Percentiles rank a stretch among this genome's conserved stretches.
Conservation (phyloP, 129 eudicot species). For the Centrapalus pauciflorus region DNA sequence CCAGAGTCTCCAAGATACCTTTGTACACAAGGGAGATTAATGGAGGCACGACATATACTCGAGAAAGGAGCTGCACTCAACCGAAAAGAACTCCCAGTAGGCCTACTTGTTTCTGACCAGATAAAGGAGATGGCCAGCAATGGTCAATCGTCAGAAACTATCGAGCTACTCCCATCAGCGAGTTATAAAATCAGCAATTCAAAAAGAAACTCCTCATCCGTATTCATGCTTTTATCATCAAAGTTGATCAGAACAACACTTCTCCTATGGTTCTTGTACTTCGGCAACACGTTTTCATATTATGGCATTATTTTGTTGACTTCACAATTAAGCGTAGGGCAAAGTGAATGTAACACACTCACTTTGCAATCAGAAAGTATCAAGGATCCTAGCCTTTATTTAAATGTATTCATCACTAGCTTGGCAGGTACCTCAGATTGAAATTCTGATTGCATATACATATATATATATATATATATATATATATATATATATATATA, state of each 20-base stretch:
- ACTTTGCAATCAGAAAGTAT: conserved; percentile 3
- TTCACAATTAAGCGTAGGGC: conserved; percentile 40
- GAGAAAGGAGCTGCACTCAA: conserved; percentile 39
- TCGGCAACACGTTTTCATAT: conserved; percentile 47
- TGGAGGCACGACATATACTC: conserved; percentile 35
- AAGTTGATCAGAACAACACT: conserved; percentile 36
- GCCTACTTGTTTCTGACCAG: conserved; percentile 31
- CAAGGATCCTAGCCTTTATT: conserved; percentile 32
- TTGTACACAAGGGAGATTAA: conserved; percentile 26
- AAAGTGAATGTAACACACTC: too few species aligned
- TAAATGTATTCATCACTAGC: conserved; percentile 42
- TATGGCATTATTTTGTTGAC: conserved; percentile 53
- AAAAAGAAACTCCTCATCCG: conserved; percentile 16
- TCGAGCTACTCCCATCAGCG: too few species aligned
- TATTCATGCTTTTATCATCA: conserved; percentile 32
- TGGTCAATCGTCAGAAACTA: conserved; percentile 24
- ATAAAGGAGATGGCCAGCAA: background rate
- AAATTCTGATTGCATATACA: too few species aligned
- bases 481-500: too few species aligned
- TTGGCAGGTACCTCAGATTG: conserved; percentile 51
- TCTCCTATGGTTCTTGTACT: conserved; percentile 38
- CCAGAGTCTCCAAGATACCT: conserved; percentile 53
- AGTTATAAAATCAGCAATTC: background rate
- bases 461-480: too few species aligned
- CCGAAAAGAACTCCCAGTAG: conserved; percentile 35